Base-by-base conservation (phyloP, 106 monocot genomes). In the Phalaenopsis aphrodite region DNA sequence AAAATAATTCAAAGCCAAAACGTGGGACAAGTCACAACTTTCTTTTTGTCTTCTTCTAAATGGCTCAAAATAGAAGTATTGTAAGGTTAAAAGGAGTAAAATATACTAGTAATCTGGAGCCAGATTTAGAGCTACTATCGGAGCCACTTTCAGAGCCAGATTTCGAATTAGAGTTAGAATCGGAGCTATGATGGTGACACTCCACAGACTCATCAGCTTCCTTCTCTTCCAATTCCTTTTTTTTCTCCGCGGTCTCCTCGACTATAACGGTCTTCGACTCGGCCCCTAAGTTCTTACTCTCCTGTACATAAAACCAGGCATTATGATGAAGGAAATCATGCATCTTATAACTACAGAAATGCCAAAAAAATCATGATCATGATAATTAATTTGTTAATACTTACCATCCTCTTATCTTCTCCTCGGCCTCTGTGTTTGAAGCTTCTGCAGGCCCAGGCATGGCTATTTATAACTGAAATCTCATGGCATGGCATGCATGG, bases 81-180 rank as follows among this genome's bases (percentile, higher is more conserved):
- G 52, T 30, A 52, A 1, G 12, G 12, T 2, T 12, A 9, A 48
- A 48, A 48, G 8, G 23, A 7, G 21, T 24, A 21, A 21, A 23
- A 23, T 24, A 23, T 65, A 65, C 71, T 15, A 30, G 30, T 30
- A 4, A 14, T 71, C 15, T 16, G 41, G 71, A 71, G 9, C 71
- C 41, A 41, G 71, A 71, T 71, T 41, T 41, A 36, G 36, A 39
- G 38, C 41, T 71, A 38, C n/a, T 41, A 30, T 71, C 39, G 5
- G 71, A 71, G 71, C n/a, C 41, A 71, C 36, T 71, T 71, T 14
- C 38, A 12, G 71, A 71, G 4, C 39, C 71, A 71, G 71, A 71
- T 71, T 71, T 71, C 12, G 71, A 71, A 71, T 41, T 71, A 16
- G 71, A 71, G 12, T 71, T 71, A 16, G 71, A 71, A 30, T 71